Evolutionary conservation across 2,329 filamentous ascomycete genomes (phyloP).

Genomic region (Alternaria sp.): DNA sequence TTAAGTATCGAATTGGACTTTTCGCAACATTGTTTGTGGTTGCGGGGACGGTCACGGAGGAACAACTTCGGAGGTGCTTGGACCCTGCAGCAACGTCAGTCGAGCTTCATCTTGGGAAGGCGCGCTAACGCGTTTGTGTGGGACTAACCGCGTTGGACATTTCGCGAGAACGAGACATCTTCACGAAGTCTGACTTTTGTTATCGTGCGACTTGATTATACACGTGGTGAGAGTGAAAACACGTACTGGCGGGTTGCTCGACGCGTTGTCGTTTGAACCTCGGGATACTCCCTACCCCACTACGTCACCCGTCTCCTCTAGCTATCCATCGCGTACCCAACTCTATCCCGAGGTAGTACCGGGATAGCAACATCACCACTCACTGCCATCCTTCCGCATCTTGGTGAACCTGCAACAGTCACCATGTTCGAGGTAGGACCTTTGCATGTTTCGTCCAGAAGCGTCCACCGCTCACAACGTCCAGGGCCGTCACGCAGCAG

Average conservation of each 20-base stretch:
- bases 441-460: not conserved
- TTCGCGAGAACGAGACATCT: not conserved
- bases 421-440: slow-evolving; percentile 27
- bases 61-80: slow-evolving; percentile 13
- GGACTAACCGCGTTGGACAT: not conserved
- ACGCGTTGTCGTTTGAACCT: not conserved
- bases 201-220: not conserved
- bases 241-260: not conserved
- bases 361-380: not conserved
- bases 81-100: slow-evolving; percentile 11
- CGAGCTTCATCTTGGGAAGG: not conserved
- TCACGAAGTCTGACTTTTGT: not conserved
- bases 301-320: slow-evolving; percentile 6
- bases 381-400: not conserved
- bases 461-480: not conserved
- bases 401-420: not conserved
- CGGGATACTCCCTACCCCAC: slow-evolving; percentile 9
- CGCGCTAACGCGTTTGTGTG: not conserved
- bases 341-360: not conserved
- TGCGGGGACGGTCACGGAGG: slow-evolving; percentile 7
- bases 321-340: not conserved
- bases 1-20: not conserved
- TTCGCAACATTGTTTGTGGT: not conserved
- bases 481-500: slow-evolving; percentile 66
- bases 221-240: not conserved